Evolutionary conservation across 768 basidiomycete species (phyloP), one percentile per base, ranked within the genome.

Genomic region (Kwoniella dendrophila): DNA sequence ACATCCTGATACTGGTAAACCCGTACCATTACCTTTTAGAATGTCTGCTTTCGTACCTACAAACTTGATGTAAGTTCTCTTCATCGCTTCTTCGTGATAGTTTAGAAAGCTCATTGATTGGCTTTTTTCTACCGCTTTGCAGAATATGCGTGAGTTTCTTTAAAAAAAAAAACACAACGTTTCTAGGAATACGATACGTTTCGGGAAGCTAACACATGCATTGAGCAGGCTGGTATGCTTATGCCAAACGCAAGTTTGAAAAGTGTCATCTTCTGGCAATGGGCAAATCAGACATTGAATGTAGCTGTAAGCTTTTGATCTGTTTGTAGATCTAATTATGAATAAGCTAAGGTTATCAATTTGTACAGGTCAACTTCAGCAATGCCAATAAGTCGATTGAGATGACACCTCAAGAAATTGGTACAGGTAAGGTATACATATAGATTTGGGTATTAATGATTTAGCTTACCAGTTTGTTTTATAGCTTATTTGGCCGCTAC

Each of bases 21-120:
- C 80, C 14, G 80, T 82, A 0, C 77, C 78, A 1, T 72, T 82
- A 0, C 80, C 80, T 0, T 82, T 82, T 69, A 66, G 81, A 18
- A 76, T 82, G 70, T 77, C 75, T 0, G 81, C 81, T 1, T 81
- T 81, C 55, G 81, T 81, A 32, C 81, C 81, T 32, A 81, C 81
- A 30, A 82, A 82, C 66, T 56, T 82, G 65, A 70, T 80, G 74
- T 76, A 44, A 64, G 74, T 38, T 43, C 10, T 0, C 20, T 36
- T 4, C 29, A n/a, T 2, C 26, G 0, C 10, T 32, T 43, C 40
- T 30, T 44, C 24, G 12, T 20, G 27, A 12, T 12, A 12, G 20
- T 0, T 33, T n/a, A n/a, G n/a, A 29, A 2, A 24, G 44, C 45
- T 47, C 12, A 70, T 43, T 34, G 14, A 14, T 40, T 14, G 10